phyloP scores from a whole-genome alignment of 352 stramenopile genomes.

The Saprolegnia diclina region DNA sequence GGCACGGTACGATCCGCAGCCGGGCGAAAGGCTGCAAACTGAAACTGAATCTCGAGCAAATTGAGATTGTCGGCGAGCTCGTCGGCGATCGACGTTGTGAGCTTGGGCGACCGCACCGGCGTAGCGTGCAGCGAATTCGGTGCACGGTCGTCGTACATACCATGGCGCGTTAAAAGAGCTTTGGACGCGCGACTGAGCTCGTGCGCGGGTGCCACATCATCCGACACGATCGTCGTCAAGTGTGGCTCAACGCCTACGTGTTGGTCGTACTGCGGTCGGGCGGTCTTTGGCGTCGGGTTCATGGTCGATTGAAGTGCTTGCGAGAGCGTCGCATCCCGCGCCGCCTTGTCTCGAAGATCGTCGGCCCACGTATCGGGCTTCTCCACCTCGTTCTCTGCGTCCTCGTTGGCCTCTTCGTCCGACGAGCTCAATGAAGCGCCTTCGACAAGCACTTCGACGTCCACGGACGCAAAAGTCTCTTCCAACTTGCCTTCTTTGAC shows the following conservation, averaged over 20 bases:
- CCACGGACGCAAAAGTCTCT: conserved; percentile 62
- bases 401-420: conserved; percentile 13
- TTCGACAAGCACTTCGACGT: conserved; percentile 47
- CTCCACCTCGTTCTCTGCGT: conserved; percentile 3
- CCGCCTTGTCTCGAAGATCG: conserved; percentile 1
- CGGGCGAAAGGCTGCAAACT: conserved; percentile 84
- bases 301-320: conserved; percentile 10
- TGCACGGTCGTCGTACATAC: conserved; percentile 45
- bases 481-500: conserved; percentile 29
- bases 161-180: conserved; percentile 74
- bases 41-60: conserved; percentile 83
- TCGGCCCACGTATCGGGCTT: not conserved
- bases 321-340: conserved; percentile 7
- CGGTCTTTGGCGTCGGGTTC: not conserved
- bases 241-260: not conserved
- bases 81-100: conserved; percentile 45
- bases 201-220: conserved; percentile 30
- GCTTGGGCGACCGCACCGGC: not conserved
- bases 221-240: conserved; percentile 14
- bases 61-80: conserved; percentile 77
- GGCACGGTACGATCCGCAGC: conserved; percentile 29
- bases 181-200: conserved; percentile 80
- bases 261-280: not conserved
- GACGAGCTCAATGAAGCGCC: conserved; percentile 27
- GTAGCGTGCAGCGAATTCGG: not conserved